Conservation (phyloP, 805 yeast species). For the Nakazawaea sp. region DNA sequence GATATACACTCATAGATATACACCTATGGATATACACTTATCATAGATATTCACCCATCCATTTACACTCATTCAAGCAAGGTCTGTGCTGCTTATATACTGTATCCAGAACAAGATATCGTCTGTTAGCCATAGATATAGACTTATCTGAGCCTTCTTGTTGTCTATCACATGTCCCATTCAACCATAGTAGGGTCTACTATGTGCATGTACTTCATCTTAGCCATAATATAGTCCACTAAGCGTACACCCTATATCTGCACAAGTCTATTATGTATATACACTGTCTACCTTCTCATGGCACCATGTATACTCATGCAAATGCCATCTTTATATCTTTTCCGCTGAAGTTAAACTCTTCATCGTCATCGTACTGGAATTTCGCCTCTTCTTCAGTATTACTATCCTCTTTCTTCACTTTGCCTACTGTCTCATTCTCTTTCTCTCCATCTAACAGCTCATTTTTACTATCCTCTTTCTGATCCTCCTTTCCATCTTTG, state of each 20-base stretch:
- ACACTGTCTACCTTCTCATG: too few relatives aligned
- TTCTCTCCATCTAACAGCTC: neutral
- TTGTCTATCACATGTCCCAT: too few relatives aligned
- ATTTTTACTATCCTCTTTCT: neutral
- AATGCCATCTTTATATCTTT: slow-evolving; percentile 22
- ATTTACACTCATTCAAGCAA: neutral
- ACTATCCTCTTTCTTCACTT: neutral
- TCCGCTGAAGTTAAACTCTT: slow-evolving; percentile 19
- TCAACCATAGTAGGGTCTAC: too few relatives aligned
- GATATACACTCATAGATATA: slow-evolving; percentile 2
- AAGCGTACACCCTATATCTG: too few relatives aligned
- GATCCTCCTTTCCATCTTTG: neutral
- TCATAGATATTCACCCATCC: neutral
- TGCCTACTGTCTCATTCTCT: neutral
- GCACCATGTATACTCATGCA: too few relatives aligned
- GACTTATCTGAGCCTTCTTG: too few relatives aligned
- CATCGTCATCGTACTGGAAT: slow-evolving; percentile 21
- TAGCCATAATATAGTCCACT: too few relatives aligned
- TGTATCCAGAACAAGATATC: too few relatives aligned
- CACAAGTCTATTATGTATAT: too few relatives aligned
- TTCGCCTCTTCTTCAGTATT: neutral
- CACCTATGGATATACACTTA: neutral
- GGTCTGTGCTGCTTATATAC: too few relatives aligned
- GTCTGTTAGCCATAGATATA: too few relatives aligned
- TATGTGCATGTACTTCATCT: too few relatives aligned